Conservation (phyloP, 106 monocot genomes). For the Dioscorea zingiberensis region DNA sequence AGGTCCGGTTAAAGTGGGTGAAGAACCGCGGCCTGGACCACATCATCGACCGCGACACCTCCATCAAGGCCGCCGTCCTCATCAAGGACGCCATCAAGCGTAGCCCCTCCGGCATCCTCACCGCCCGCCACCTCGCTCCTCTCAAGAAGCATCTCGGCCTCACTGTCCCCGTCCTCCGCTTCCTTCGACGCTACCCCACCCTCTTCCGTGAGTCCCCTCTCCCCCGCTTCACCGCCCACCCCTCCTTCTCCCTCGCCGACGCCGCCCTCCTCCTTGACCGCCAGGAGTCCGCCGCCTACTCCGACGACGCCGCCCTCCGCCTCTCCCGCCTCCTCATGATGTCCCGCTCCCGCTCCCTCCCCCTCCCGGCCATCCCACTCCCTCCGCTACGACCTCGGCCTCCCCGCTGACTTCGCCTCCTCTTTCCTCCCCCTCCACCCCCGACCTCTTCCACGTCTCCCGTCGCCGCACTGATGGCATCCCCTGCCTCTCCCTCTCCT, state of each 20-base stretch:
- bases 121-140: conserved; percentile 55
- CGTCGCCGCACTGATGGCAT: conserved; percentile 10
- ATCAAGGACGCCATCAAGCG: conserved; percentile 64
- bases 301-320: conserved; percentile 19
- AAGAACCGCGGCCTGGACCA: conserved; percentile 84
- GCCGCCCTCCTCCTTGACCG: conserved; percentile 43
- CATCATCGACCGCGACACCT: conserved; percentile 92
- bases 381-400: conserved; percentile 59
- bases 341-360: conserved; percentile 40
- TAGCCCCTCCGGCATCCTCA: conserved; percentile 27
- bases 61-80: conserved; percentile 67
- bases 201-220: conserved; percentile 68
- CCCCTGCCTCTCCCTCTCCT: conserved; percentile 21
- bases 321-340: conserved; percentile 54
- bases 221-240: conserved; percentile 62
- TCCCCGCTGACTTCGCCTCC: conserved; percentile 36
- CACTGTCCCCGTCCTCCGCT: conserved; percentile 88
- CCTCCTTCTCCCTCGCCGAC: conserved; percentile 53
- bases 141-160: conserved; percentile 72
- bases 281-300: conserved; percentile 21
- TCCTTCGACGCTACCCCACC: conserved; percentile 88
- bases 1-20: conserved; percentile 90
- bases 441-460: conserved; percentile 22
- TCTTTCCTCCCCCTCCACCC: conserved; percentile 17
- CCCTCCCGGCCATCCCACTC: conserved; percentile 33